Evolutionary conservation across 2,329 filamentous ascomycete species (phyloP), one percentile per base, ranked within the genome.

Genomic region (Didymella lethalis): DNA sequence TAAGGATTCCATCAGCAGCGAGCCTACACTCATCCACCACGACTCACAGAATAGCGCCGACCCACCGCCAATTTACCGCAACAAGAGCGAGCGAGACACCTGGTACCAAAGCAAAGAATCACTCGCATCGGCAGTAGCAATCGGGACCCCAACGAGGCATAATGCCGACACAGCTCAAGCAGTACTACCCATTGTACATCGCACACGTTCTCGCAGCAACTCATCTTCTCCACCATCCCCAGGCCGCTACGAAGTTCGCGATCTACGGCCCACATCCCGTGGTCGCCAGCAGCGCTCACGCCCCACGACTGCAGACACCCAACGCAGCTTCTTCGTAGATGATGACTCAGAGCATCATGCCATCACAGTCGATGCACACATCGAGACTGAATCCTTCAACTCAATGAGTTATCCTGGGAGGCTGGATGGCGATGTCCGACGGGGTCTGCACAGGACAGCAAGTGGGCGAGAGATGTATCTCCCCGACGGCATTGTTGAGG

Each of bases 401-500:
- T 57, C 55, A 4, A 26, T 62, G 2, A 29, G n/a, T 12, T 59
- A 64, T 16, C 54, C 63, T 7, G 59, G 59, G 0, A 40, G 54
- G 2, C 14, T 59, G 7, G 50, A 50, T 16, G 25, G 12, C 3
- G 47, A 51, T 47, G 14, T 38, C 7, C 16, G 40, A 16, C 26
- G 32, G n/a, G 62, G 59, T 14, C 14, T 60, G 16, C 45, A 32
- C 7, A 51, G 57, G 16, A 61, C 60, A 2, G 45, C 11, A 1
- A 64, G 56, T 25, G 58, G 58, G 2, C 41, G 58, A 16, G 57
- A 59, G n/a, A 62, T 58, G 20, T 61, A 67, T 38, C 8, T 62
- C 3, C 56, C 61, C 0, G 62, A 65, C 31, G 62, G 61, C 2
- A 2, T 55, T 3, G 51, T 41, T 25, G 14, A 38, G 20, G 46